Evolutionary conservation across 2,329 filamentous ascomycete genomes (phyloP).

Genomic region (Diplodia seriata): DNA sequence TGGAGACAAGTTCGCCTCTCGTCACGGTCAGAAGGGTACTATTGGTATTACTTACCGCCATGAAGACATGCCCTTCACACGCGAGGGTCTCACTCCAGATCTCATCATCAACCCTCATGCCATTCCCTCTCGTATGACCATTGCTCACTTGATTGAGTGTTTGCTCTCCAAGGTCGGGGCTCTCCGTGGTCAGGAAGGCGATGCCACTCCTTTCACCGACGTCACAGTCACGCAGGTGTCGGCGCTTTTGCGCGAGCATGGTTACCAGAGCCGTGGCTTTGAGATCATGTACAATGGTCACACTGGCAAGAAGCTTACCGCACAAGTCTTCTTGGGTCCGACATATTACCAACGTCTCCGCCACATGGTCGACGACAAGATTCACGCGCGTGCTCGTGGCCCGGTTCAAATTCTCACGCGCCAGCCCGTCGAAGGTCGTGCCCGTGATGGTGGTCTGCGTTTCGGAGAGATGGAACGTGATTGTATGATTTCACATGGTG

Average conservation of each 20-base stretch:
- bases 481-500: constrained; percentile 99
- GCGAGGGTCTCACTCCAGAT: constrained; percentile 89
- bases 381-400: constrained; percentile 96
- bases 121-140: constrained; percentile 99
- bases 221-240: constrained; percentile 96
- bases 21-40: constrained; percentile 98
- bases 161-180: constrained; percentile 94
- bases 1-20: constrained; percentile 98
- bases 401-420: constrained; percentile 97
- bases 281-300: constrained; percentile 99
- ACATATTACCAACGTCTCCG: constrained; percentile 98
- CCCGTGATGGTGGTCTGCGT: constrained; percentile 93
- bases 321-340: constrained; percentile 95
- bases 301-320: constrained; percentile 89
- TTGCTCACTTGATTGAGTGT: constrained; percentile 99
- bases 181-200: constrained; percentile 91
- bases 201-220: constrained; percentile 96
- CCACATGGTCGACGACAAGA: constrained; percentile 99
- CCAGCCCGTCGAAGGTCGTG: constrained; percentile 97
- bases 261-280: constrained; percentile 96
- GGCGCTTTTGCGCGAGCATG: constrained; percentile 81
- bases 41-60: constrained; percentile 98
- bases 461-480: constrained; percentile 99
- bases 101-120: constrained; percentile 99
- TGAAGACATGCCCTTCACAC: constrained; percentile 98